Base-by-base conservation (phyloP, 2,329 filamentous ascomycete species). In the Fusarium protoensiforme region DNA sequence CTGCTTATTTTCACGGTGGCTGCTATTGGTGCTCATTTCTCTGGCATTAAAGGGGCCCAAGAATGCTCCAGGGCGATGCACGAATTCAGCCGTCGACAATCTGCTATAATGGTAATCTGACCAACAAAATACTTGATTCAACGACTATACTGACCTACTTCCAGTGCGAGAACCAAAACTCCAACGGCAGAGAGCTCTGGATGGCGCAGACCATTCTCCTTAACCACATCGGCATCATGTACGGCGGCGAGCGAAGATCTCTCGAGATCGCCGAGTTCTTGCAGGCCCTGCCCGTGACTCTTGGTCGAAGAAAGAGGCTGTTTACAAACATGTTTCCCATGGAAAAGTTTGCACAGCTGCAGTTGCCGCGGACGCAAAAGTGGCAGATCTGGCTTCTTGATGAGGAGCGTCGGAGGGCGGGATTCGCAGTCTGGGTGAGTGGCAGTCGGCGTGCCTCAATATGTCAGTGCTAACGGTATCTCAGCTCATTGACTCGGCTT, bases 251-350 rank as follows among this genome's bases (percentile, higher is more conserved):
- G 3, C 22, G 58, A 9, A 63, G 64, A 16, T 67, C 64, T 43
- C 31, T 67, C 2, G 64, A 67, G 13, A 57, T 67, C 7, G 60
- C 46, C 4, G 60, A 67, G 13, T 48, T 64, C 7, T 11, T 67
- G 13, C 64, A 67, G 13, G 60, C 60, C 1, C 13, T 67, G 0
- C 64, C 61, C 0, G 33, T 64, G 2, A 67, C 64, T 3, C 61
- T 67, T 0, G 64, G 64, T 9, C 13, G 60, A 2, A 7, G 61
- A 18, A 64, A 67, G 4, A 39, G 60, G 0, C 27, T 67, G 3
- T 67, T 67, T 20, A 67, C 61, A 48, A 64, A 51, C 24, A 64
- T 67, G 64, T 67, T 67, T 27, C 64, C 60, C 0, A 41, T 64
- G 4, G 51, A 67, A 11, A 67, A 67, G 60, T 67, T 67, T 29